A percentile compares a stretch with the other conserved stretches of the same genome.
These are phyloP conservation scores for Schizosaccharomyces versatilis DNA, from an alignment of 1,139 yeast species.

Conservation along the genomic window DNA sequence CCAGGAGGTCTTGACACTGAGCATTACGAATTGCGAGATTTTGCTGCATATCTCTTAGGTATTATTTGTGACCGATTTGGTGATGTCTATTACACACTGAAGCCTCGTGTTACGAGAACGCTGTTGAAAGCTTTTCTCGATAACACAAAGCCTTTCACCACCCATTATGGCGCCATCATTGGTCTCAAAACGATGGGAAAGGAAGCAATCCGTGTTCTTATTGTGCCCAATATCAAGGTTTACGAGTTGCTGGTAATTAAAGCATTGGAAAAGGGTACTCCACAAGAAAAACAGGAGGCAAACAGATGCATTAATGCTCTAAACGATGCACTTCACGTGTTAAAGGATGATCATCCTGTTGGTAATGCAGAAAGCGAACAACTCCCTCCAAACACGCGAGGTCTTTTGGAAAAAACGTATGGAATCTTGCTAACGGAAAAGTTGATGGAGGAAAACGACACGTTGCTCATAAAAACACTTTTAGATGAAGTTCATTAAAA, in stretches of 20 bases:
- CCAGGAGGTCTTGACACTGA: constrained; percentile 15
- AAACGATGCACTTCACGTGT: neutral
- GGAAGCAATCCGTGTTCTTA: constrained; percentile 67
- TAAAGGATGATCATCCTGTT: neutral
- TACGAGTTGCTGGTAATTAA: constrained; percentile 45
- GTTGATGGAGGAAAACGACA: constrained; percentile 3
- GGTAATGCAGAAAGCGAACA: neutral
- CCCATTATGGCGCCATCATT: constrained; percentile 75
- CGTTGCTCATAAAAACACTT: neutral
- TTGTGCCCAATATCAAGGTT: constrained; percentile 62
- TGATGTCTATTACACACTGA: constrained; percentile 66
- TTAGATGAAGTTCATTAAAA: neutral
- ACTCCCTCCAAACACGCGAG: neutral
- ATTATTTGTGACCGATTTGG: constrained; percentile 63
- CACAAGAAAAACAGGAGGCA: neutral
- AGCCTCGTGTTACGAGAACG: constrained; percentile 87
- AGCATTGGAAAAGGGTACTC: constrained; percentile 12
- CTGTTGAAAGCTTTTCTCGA: constrained; percentile 76
- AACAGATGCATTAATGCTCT: neutral
- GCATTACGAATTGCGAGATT: constrained; percentile 40
- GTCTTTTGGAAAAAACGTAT: constrained; percentile 2
- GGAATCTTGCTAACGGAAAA: constrained; percentile 4
- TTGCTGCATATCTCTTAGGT: constrained; percentile 64
- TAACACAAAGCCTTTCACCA: constrained; percentile 54
- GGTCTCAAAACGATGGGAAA: constrained; percentile 70